Percentiles rank a stretch among this genome's conserved stretches.
phyloP scores from a whole-genome alignment of 176 grass and related monocot species.

The Tillandsia leiboldiana region DNA sequence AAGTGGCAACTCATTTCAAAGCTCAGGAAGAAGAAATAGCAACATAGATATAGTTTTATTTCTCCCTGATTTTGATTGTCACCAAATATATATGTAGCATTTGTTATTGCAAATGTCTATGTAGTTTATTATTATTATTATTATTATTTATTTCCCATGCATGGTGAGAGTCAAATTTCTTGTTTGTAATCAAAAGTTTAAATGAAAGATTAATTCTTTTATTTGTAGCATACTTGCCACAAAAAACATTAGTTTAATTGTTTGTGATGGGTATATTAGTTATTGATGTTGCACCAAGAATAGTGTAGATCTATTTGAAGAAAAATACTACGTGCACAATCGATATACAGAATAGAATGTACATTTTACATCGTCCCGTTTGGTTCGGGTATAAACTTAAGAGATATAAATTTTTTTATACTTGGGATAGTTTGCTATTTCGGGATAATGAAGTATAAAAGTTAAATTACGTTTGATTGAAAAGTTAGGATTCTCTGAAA shows the following conservation, averaged over 20 bases:
- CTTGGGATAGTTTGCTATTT: no score
- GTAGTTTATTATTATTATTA: not conserved
- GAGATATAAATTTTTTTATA: no score
- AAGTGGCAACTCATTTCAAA: not conserved
- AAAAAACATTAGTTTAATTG: not conserved
- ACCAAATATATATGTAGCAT: not conserved
- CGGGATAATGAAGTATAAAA: no score
- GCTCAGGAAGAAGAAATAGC: constrained; percentile 16
- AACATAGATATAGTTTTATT: not conserved
- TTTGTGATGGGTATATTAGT: not conserved
- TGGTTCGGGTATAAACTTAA: no score
- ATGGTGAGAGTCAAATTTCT: constrained; percentile 20
- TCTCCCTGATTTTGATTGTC: constrained; percentile 1
- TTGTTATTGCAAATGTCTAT: constrained; percentile 10
- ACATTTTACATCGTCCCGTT: no score
- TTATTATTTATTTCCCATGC: not conserved
- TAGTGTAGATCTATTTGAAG: no score
- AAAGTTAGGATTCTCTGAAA: no score
- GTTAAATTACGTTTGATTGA: no score
- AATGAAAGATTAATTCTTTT: not conserved
- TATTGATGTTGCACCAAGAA: not conserved
- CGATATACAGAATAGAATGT: no score
- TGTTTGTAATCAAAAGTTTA: constrained; percentile 9
- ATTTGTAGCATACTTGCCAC: not conserved
- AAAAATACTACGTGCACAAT: no score